Evolutionary conservation across 345 rosid species (phyloP).

Genomic region (Lagerstroemia speciosa): DNA sequence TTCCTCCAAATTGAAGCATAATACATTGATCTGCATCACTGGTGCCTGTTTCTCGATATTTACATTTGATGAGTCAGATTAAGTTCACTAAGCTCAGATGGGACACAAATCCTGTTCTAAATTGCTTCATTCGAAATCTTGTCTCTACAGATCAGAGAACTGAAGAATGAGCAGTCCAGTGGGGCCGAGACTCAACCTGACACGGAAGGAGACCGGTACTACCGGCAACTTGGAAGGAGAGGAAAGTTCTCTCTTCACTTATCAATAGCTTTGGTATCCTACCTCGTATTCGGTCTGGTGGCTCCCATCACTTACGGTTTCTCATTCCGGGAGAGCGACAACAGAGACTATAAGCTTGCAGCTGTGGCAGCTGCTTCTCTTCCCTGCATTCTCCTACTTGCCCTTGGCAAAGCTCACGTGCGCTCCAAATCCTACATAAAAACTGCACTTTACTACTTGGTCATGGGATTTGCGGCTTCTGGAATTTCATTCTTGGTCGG

Average conservation of each 20-base stretch:
- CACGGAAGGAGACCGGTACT: conserved; percentile 42
- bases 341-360: conserved; percentile 46
- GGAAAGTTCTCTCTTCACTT: conserved; percentile 45
- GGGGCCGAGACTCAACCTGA: conserved; percentile 21
- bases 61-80: not conserved
- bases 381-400: conserved; percentile 42
- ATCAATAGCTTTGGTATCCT: conserved; percentile 43
- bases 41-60: not conserved
- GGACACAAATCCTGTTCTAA: no score
- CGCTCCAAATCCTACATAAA: conserved; percentile 32
- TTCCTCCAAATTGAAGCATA: not conserved
- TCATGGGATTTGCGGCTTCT: conserved; percentile 35
- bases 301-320: conserved; percentile 58
- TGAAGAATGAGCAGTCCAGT: conserved; percentile 29
- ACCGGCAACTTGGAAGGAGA: conserved; percentile 44
- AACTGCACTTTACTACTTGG: conserved; percentile 34
- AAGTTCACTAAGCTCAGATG: not conserved
- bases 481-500: conserved; percentile 61
- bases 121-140: no score
- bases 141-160: conserved; percentile 51
- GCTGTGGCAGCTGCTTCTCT: conserved; percentile 52
- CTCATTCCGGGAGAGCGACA: conserved; percentile 40
- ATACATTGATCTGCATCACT: not conserved
- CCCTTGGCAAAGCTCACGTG: conserved; percentile 49
- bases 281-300: conserved; percentile 43